A percentile compares a stretch with the other conserved stretches of the same genome.
Evolutionary conservation across 129 eudicot species (phyloP).

Genomic region (Pseudognaphalium luteoalbum): DNA sequence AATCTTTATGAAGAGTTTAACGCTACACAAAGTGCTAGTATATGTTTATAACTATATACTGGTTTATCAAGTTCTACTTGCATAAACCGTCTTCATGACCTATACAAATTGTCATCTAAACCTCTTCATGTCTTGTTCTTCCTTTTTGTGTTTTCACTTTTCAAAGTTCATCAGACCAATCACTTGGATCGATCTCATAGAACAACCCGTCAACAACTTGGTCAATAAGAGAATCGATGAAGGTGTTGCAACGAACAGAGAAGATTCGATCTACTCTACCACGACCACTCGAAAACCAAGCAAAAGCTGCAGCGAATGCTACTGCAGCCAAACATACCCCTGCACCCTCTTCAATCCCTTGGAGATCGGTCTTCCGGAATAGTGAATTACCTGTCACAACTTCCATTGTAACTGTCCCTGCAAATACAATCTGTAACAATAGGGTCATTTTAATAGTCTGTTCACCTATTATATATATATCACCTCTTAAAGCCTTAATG

Average conservation of each 20-base stretch:
- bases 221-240: conserved; percentile 83
- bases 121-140: conserved; percentile 8
- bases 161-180: conserved; percentile 66
- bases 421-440: conserved; percentile 70
- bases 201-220: conserved; percentile 85
- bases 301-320: conserved; percentile 72
- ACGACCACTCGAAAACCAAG: conserved; percentile 79
- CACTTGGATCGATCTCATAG: conserved; percentile 56
- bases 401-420: conserved; percentile 68
- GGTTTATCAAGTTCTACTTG: neutral
- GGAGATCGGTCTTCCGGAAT: conserved; percentile 75
- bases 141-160: neutral
- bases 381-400: conserved; percentile 76
- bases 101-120: neutral
- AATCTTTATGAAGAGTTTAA: neutral
- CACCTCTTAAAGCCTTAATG: neutral
- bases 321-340: conserved; percentile 70
- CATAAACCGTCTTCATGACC: neutral
- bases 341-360: conserved; percentile 70
- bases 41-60: neutral
- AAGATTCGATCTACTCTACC: conserved; percentile 66
- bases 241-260: conserved; percentile 61
- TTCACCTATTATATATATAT: neutral
- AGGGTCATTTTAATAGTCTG: neutral
- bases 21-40: neutral